Evolutionary conservation across 2,329 filamentous ascomycete genomes (phyloP).

Genomic region (Cladosporium phlei): DNA sequence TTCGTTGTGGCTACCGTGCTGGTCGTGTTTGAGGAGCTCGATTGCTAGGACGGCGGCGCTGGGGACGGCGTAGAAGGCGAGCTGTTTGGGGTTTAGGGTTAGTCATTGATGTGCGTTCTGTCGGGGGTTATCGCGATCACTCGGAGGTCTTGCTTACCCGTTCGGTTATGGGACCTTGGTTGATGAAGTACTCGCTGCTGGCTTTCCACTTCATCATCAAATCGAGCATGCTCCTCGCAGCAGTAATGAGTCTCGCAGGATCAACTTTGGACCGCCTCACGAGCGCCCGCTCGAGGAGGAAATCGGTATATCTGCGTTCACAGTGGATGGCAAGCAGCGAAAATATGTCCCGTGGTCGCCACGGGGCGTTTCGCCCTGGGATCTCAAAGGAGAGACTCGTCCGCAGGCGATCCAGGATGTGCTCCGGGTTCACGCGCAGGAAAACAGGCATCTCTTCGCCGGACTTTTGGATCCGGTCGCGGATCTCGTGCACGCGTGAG

Average conservation of each 20-base stretch:
- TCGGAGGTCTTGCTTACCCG: no score
- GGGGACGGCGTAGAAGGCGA: slow-evolving; percentile 38
- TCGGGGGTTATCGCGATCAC: no score
- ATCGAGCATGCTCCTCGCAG: slow-evolving; percentile 35
- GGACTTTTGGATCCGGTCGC: slow-evolving; percentile 36
- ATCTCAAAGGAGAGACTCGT: neutral
- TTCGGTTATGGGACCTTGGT: no score
- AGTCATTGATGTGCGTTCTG: no score
- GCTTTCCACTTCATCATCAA: slow-evolving; percentile 36
- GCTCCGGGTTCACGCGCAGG: slow-evolving; percentile 26
- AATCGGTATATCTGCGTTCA: slow-evolving; percentile 51
- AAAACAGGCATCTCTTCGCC: slow-evolving; percentile 30
- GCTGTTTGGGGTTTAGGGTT: no score
- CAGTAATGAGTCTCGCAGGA: slow-evolving; percentile 33
- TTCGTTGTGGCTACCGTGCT: slow-evolving; percentile 27
- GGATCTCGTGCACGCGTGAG: slow-evolving; percentile 34
- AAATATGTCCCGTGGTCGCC: slow-evolving; percentile 37
- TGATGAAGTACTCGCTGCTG: slow-evolving; percentile 37
- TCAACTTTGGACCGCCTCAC: slow-evolving; percentile 38
- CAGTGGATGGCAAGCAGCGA: slow-evolving; percentile 36
- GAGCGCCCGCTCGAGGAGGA: slow-evolving; percentile 55
- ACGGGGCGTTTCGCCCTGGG: neutral
- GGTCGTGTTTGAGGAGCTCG: slow-evolving; percentile 42
- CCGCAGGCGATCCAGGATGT: slow-evolving; percentile 18
- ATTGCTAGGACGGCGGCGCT: slow-evolving; percentile 39